Percentiles rank a stretch among this genome's conserved stretches.
phyloP scores from a whole-genome alignment of 768 basidiomycete genomes.

The Porphyrellus cyaneotinctus region DNA sequence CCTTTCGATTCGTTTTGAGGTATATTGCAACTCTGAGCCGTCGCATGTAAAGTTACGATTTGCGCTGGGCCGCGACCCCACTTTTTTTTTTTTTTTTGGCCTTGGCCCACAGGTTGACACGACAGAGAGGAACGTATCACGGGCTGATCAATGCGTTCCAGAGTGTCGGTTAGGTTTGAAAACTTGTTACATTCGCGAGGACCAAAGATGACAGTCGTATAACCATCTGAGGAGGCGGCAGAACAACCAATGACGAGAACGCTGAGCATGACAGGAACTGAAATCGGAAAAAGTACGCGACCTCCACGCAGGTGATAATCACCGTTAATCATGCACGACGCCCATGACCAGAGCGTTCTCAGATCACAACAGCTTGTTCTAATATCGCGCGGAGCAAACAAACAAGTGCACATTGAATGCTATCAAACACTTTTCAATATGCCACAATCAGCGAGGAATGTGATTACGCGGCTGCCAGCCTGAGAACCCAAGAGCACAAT shows the following conservation, averaged over 20 bases:
- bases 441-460: not conserved
- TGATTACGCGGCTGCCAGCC: conserved; percentile 2
- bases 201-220: conserved; percentile 1
- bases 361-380: conserved; percentile 1
- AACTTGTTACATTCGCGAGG: conserved; percentile 8
- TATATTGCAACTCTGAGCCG: conserved; percentile 12
- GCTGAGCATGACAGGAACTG: not conserved
- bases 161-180: conserved; percentile 11
- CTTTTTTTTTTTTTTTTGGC: not conserved
- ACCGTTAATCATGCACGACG: conserved; percentile 19
- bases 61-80: conserved; percentile 3
- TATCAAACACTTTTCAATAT: conserved; percentile 3
- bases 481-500: not conserved
- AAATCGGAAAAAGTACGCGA: not conserved
- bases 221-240: conserved; percentile 2
- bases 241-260: conserved; percentile 11
- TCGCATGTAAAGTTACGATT: conserved; percentile 6
- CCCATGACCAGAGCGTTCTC: not conserved
- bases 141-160: conserved; percentile 13
- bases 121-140: conserved; percentile 7
- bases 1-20: conserved; percentile 11
- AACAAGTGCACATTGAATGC: not conserved
- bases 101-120: conserved; percentile 3
- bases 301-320: conserved; percentile 22
- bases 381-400: conserved; percentile 2